These are phyloP conservation scores for Dipodascopsis tothii DNA, from an alignment of 805 yeast genomes.

Conservation along the genomic window DNA sequence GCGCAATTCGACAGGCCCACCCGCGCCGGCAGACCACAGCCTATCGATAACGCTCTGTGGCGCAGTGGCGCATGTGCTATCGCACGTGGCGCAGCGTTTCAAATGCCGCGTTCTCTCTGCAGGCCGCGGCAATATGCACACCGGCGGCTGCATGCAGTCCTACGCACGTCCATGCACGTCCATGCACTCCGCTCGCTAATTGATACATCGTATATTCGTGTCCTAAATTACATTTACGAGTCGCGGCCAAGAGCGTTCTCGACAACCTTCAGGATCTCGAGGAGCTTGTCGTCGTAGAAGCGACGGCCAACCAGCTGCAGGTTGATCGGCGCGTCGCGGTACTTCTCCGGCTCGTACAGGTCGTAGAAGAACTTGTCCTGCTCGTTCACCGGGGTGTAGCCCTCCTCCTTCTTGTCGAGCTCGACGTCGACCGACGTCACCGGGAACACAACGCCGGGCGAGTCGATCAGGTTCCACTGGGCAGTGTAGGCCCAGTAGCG, in stretches of 20 bases:
- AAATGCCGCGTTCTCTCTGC: no score
- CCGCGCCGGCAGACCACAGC: no score
- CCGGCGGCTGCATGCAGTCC: no score
- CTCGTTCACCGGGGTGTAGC: conserved; percentile 23
- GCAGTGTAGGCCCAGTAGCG: conserved; percentile 78
- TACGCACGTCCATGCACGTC: no score
- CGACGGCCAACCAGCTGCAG: conserved; percentile 24
- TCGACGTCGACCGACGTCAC: conserved; percentile 21
- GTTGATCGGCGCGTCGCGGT: conserved; percentile 24
- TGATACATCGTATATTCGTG: no score
- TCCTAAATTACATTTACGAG: conserved; percentile 3
- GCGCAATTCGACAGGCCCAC: no score
- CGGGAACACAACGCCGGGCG: conserved; percentile 46
- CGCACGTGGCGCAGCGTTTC: no score
- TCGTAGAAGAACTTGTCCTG: conserved; percentile 24
- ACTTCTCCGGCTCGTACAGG: conserved; percentile 25
- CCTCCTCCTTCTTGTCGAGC: conserved; percentile 18
- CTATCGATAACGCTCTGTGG: no score
- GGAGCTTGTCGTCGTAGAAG: conserved; percentile 32
- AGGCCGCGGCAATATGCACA: no score
- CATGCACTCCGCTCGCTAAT: no score
- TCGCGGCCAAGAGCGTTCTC: conserved; percentile 19
- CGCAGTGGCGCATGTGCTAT: no score
- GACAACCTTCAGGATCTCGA: conserved; percentile 29
- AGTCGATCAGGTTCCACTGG: conserved; percentile 60